Evolutionary conservation across 163 green algal genomes (phyloP).

Genomic region (Coccomyxa subellipsoidea): DNA sequence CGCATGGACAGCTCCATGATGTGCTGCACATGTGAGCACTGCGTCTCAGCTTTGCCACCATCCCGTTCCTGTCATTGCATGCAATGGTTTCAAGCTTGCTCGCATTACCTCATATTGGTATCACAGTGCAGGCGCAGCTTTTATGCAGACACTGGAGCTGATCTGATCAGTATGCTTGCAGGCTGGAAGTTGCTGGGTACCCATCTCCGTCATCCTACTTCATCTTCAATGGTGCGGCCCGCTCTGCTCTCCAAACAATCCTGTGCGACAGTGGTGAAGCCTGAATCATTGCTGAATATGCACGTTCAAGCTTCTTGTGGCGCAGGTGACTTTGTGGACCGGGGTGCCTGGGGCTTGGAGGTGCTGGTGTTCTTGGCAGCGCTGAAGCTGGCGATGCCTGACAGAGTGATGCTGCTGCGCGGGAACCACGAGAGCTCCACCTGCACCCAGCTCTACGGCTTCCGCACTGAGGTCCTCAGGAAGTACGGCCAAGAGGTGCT

Average conservation of each 20-base stretch:
- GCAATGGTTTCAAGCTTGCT: no score
- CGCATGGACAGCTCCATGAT: constrained; percentile 94
- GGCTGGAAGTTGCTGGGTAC: constrained; percentile 55
- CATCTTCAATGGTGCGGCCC: constrained; percentile 35
- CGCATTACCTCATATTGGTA: no score
- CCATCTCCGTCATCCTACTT: constrained; percentile 34
- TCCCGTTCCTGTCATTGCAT: no score
- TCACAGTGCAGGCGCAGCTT: background rate
- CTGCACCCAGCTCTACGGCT: constrained; percentile 93
- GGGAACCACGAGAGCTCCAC: constrained; percentile 94
- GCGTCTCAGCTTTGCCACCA: no score
- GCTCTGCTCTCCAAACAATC: no score
- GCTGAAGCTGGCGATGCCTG: constrained; percentile 75
- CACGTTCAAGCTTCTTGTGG: no score
- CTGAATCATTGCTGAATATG: no score
- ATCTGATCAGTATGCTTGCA: no score
- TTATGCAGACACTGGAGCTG: background rate
- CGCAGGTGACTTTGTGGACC: constrained; percentile 93
- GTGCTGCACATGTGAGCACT: constrained; percentile 64
- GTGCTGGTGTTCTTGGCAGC: constrained; percentile 68
- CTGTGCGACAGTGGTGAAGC: no score
- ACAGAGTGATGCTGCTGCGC: constrained; percentile 71
- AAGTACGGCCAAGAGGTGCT: constrained; percentile 66
- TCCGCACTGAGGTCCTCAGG: constrained; percentile 76
- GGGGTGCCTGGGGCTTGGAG: constrained; percentile 94